These are phyloP conservation scores for Arthrobotrys iridis DNA, from an alignment of 2,329 filamentous ascomycete species.

Conservation along the genomic window DNA sequence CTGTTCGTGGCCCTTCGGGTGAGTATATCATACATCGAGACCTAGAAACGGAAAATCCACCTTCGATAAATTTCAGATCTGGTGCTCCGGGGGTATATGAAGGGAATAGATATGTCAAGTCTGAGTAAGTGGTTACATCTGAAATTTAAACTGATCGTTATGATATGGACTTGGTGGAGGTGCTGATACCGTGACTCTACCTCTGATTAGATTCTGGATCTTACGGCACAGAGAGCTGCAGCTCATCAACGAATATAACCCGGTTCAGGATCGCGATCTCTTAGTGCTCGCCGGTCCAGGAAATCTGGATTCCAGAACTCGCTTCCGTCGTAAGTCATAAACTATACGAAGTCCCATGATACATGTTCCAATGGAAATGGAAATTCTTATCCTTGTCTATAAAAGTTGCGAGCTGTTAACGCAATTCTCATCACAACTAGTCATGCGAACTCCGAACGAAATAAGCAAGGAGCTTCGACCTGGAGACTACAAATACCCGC, in stretches of 20 bases:
- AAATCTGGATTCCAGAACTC: neutral
- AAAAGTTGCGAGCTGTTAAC: neutral
- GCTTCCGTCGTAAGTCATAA: neutral
- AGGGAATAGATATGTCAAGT: neutral
- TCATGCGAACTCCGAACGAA: neutral
- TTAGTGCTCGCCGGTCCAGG: neutral
- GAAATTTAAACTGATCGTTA: too few species aligned
- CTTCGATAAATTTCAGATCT: neutral
- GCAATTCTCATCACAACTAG: neutral
- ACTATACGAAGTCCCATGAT: too few species aligned
- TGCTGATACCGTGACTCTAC: too few species aligned
- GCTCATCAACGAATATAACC: neutral
- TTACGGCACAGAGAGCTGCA: neutral
- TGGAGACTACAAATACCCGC: neutral
- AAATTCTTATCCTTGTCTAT: too few species aligned
- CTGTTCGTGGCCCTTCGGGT: neutral
- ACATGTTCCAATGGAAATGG: too few species aligned
- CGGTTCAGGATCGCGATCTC: neutral
- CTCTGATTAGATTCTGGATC: slow-evolving; percentile 24
- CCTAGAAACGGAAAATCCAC: neutral
- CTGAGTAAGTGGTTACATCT: neutral
- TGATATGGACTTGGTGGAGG: too few species aligned
- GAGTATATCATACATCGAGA: neutral
- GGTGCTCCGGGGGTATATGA: neutral
- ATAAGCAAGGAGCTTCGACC: neutral